Evolutionary conservation across 345 rosid species (phyloP).

Genomic region (Eucalyptus sp.): DNA sequence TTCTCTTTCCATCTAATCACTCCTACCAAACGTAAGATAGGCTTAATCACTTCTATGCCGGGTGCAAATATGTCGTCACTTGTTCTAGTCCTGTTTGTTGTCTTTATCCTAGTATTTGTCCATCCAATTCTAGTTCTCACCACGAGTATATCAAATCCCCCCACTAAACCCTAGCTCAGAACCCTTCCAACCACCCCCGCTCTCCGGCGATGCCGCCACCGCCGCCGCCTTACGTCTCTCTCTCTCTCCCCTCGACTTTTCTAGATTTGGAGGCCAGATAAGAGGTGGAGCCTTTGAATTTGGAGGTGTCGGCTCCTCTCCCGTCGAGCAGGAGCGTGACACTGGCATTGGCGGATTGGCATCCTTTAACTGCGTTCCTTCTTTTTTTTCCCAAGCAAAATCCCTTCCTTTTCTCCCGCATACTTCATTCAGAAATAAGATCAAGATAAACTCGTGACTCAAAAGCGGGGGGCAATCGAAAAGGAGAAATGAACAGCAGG

Average conservation of each 20-base stretch:
- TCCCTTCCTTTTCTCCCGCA: background rate
- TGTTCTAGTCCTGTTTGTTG: background rate
- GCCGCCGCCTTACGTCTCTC: background rate
- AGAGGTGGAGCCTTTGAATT: background rate
- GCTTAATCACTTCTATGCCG: background rate
- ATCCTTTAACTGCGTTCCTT: background rate
- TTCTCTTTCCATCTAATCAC: background rate
- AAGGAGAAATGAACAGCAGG: background rate
- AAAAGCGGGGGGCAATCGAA: background rate
- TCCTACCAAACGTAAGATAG: background rate
- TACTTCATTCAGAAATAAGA: background rate
- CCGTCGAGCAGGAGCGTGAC: background rate
- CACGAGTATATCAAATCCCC: background rate
- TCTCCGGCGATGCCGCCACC: background rate
- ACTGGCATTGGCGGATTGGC: background rate
- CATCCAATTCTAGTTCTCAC: background rate
- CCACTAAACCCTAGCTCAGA: background rate
- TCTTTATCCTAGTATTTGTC: background rate
- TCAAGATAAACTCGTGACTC: background rate
- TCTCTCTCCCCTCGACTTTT: background rate
- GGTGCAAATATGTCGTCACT: background rate
- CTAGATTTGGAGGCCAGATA: background rate
- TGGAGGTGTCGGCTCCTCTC: background rate
- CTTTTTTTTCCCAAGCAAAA: background rate
- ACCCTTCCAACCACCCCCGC: background rate